Base-by-base conservation (phyloP, 805 yeast species). In the Saturnispora galanensis region DNA sequence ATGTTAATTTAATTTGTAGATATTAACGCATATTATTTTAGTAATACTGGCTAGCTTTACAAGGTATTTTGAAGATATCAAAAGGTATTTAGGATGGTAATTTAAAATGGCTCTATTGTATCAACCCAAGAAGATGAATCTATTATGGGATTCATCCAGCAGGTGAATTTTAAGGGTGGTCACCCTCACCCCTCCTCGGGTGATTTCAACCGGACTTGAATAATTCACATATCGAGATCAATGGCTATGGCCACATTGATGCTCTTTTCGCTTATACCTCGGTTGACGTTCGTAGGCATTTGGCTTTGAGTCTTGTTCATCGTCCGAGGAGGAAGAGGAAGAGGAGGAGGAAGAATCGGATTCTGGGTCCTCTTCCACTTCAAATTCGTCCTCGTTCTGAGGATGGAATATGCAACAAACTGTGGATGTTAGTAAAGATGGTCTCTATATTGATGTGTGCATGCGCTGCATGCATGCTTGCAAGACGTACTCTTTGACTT, bases 221-320 rank as follows among this genome's bases (percentile, higher is more conserved):
- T 21, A 5, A 21, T 21, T 21, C 8, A 21, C 26, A 8, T 37
- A 37, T 38, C 26, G 13, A 38, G 17, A 31, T 13, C 31, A 30
- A 39, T 52, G 57, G 12, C 11, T n/a, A 41, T 13, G 31, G 31
- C 21, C 31, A 31, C 41, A 38, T 30, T 50, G 44, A 21, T 5
- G 26, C 5, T 21, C 26, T 47, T 57, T 60, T 36, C 56, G 56
- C 35, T 44, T 65, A 55, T 79, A 80, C 52, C 69, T 74, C 1
- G 96, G 97, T 60, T 87, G 96, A 32, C 76, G 65, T 59, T 89
- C 97, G 56, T 90, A 90, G 0, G 96, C 96, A 63, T 90, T 16
- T 84, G 95, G 50, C 70, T 67, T 38, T 68, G 64, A 9, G 6
- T 41, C 55, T 10, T 17, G 48, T 10, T 45, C 57, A n/a, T 47